These are phyloP conservation scores for Camelina hispida DNA, from an alignment of 345 rosid genomes.

Conservation along the genomic window DNA sequence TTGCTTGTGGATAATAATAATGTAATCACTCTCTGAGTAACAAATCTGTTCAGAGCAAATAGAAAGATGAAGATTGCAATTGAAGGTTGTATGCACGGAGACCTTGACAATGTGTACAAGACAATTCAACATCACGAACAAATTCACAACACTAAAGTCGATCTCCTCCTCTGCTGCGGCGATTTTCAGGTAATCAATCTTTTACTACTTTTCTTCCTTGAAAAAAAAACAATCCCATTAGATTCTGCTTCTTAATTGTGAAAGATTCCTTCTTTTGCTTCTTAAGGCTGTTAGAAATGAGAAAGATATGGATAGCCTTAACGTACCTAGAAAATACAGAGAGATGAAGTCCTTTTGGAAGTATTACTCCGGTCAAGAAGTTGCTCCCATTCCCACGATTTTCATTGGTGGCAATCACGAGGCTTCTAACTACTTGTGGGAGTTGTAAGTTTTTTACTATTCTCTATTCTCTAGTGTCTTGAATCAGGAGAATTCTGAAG, in stretches of 20 bases:
- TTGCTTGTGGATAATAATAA: no score
- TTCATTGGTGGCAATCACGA: slow-evolving; percentile 99
- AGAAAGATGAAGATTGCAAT: slow-evolving; percentile 80
- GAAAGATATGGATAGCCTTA: slow-evolving; percentile 82
- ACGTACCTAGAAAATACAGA: slow-evolving; percentile 70
- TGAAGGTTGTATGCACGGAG: slow-evolving; percentile 99
- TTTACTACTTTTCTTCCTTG: neutral
- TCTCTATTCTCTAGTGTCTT: neutral
- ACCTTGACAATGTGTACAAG: slow-evolving; percentile 76
- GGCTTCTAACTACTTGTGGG: slow-evolving; percentile 97
- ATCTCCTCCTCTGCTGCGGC: slow-evolving; percentile 95
- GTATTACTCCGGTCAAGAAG: slow-evolving; percentile 76
- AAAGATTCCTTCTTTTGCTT: neutral
- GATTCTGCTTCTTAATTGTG: slow-evolving; percentile 2
- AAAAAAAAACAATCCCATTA: neutral
- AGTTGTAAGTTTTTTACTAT: slow-evolving; percentile 57
- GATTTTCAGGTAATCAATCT: slow-evolving; percentile 71
- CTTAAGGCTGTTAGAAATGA: slow-evolving; percentile 81
- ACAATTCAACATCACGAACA: slow-evolving; percentile 67
- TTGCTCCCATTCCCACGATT: slow-evolving; percentile 87
- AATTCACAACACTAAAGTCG: slow-evolving; percentile 66
- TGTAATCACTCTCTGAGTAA: no score
- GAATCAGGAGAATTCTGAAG: neutral
- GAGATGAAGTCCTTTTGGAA: slow-evolving; percentile 95
- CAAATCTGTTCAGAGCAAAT: neutral